A percentile compares a stretch with the other conserved stretches of the same genome.
Evolutionary conservation across 2,329 filamentous ascomycete species (phyloP).

Genomic region (Anisogramma anomala): DNA sequence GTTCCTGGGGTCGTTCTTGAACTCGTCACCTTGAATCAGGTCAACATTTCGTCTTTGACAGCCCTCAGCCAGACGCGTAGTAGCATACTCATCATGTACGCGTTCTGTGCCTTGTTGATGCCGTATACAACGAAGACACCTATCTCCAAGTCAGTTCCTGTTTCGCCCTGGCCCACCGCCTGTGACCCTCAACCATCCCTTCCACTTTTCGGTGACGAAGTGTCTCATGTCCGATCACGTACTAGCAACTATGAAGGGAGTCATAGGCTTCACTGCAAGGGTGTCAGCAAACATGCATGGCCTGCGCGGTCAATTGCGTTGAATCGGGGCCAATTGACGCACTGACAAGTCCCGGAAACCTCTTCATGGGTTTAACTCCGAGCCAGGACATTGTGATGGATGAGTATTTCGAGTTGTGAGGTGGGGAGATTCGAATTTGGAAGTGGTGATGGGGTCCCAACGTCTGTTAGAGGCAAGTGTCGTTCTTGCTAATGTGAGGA

Average conservation of each 20-base stretch:
- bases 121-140: constrained; percentile 83
- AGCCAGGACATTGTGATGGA: constrained; percentile 61
- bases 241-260: constrained; percentile 92
- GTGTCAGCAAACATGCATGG: constrained; percentile 20
- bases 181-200: constrained; percentile 13
- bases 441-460: constrained; percentile 21
- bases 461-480: constrained; percentile 4
- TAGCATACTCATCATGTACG: constrained; percentile 61
- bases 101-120: constrained; percentile 70
- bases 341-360: constrained; percentile 71
- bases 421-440: constrained; percentile 24
- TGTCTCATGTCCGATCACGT: constrained; percentile 32
- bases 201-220: not conserved
- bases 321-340: constrained; percentile 36
- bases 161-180: not conserved
- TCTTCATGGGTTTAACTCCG: constrained; percentile 56
- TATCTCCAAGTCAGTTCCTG: constrained; percentile 27
- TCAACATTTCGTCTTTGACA: constrained; percentile 9
- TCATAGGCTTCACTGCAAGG: constrained; percentile 69
- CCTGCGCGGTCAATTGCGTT: constrained; percentile 4
- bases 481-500: constrained; percentile 17
- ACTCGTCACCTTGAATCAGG: constrained; percentile 65
- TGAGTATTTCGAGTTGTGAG: constrained; percentile 26
- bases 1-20: constrained; percentile 95
- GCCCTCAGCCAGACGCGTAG: not conserved